phyloP scores from a whole-genome alignment of 768 basidiomycete species.

The Lactarius psammicola region DNA sequence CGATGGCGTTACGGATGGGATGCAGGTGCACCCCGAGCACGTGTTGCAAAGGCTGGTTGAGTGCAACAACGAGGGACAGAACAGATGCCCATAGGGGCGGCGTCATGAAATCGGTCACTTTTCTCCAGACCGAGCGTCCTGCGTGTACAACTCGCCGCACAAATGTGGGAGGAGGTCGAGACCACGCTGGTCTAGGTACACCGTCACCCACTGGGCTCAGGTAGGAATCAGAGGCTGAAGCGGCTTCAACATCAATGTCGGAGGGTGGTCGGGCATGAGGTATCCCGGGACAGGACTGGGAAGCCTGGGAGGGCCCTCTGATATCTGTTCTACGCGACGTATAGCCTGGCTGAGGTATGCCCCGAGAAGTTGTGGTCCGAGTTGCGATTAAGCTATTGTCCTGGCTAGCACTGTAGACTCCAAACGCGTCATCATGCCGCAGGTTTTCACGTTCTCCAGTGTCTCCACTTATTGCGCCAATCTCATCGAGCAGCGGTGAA shows the following conservation, averaged over 20 bases:
- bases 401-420: background rate
- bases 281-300: slow-evolving; percentile 63
- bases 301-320: slow-evolving; percentile 42
- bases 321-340: background rate
- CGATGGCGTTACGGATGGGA: slow-evolving; percentile 65
- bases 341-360: no score
- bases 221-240: slow-evolving; percentile 26
- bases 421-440: background rate
- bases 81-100: slow-evolving; percentile 82
- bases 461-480: background rate
- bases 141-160: slow-evolving; percentile 33
- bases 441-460: background rate
- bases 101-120: slow-evolving; percentile 77
- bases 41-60: slow-evolving; percentile 71
- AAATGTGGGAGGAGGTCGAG: slow-evolving; percentile 33
- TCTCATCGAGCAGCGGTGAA: background rate
- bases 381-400: background rate
- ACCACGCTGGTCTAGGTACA: slow-evolving; percentile 25
- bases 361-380: background rate
- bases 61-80: slow-evolving; percentile 71
- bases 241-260: slow-evolving; percentile 1
- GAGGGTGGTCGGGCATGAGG: slow-evolving; percentile 33
- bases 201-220: slow-evolving; percentile 30
- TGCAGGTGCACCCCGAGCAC: slow-evolving; percentile 58
- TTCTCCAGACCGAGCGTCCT: slow-evolving; percentile 36